Evolutionary conservation across 2,329 filamentous ascomycete species (phyloP).

Genomic region (Rhexocercosporidium sp.): DNA sequence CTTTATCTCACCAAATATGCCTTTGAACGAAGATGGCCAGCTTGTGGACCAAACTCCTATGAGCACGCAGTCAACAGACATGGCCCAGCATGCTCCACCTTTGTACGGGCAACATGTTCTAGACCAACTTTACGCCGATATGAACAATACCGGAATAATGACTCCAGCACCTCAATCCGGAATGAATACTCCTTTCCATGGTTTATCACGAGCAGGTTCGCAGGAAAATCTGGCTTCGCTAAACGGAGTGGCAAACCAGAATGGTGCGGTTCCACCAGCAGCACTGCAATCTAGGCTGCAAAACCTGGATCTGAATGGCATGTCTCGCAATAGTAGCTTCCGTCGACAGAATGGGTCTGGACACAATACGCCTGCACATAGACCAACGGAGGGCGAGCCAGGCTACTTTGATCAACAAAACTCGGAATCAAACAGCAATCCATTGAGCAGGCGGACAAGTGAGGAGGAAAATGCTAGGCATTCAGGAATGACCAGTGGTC

Average conservation of each 20-base stretch:
- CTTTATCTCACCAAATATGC: slow-evolving; percentile 93
- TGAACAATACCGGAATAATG: slow-evolving; percentile 82
- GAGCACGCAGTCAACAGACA: slow-evolving; percentile 53
- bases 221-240: slow-evolving; percentile 76
- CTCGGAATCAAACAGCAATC: slow-evolving; percentile 38
- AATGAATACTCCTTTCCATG: slow-evolving; percentile 81
- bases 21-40: slow-evolving; percentile 85
- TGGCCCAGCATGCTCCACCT: slow-evolving; percentile 77
- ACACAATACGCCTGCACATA: slow-evolving; percentile 41
- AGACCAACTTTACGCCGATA: slow-evolving; percentile 87
- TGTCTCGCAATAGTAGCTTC: slow-evolving; percentile 48
- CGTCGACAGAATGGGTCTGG: slow-evolving; percentile 41
- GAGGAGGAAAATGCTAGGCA: slow-evolving; percentile 51
- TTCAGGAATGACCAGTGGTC: slow-evolving; percentile 49
- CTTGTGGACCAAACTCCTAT: slow-evolving; percentile 67
- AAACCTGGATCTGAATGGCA: slow-evolving; percentile 68
- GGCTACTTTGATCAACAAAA: slow-evolving; percentile 34
- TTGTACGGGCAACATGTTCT: slow-evolving; percentile 89
- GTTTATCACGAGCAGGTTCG: slow-evolving; percentile 75
- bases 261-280: slow-evolving; percentile 53
- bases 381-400: slow-evolving; percentile 24
- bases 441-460: slow-evolving; percentile 51
- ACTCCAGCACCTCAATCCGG: slow-evolving; percentile 73
- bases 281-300: slow-evolving; percentile 71
- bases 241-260: slow-evolving; percentile 52